Conservation (phyloP, 176 grass and related monocot genomes). For the Saccharum spontaneum region DNA sequence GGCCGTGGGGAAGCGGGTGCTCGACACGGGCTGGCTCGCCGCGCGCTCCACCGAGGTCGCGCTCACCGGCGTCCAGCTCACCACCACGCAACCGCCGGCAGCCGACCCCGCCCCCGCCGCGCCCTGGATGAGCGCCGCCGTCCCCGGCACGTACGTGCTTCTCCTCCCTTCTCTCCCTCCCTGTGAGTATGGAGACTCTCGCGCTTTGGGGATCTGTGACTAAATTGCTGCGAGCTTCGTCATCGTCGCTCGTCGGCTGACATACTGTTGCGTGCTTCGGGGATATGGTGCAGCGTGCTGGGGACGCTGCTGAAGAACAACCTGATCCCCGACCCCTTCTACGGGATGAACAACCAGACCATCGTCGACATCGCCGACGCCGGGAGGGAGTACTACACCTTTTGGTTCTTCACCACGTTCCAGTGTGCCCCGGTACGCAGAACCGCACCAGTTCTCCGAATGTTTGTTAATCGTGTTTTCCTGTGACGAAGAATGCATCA, state of each 20-base stretch:
- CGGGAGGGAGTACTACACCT: slow-evolving; percentile 90
- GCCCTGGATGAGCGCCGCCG: slow-evolving; percentile 80
- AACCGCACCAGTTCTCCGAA: not conserved
- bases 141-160: slow-evolving; percentile 81
- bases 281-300: slow-evolving; percentile 58
- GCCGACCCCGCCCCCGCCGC: slow-evolving; percentile 22
- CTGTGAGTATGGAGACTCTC: not conserved
- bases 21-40: slow-evolving; percentile 89
- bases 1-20: slow-evolving; percentile 60
- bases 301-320: slow-evolving; percentile 87
- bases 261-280: slow-evolving; percentile 18
- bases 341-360: slow-evolving; percentile 91
- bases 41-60: slow-evolving; percentile 78
- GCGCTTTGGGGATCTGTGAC: not conserved
- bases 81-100: slow-evolving; percentile 72
- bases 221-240: not conserved
- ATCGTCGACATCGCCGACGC: slow-evolving; percentile 92
- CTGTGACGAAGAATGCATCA: not conserved
- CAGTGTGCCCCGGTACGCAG: slow-evolving; percentile 59
- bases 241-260: not conserved
- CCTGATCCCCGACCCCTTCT: slow-evolving; percentile 90
- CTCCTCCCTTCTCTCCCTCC: not conserved
- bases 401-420: slow-evolving; percentile 97
- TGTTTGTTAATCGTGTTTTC: not conserved
- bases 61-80: slow-evolving; percentile 84